Percentiles rank a stretch among this genome's conserved stretches.
phyloP scores from a whole-genome alignment of 352 stramenopile species.

The Phytophthora crassamura region DNA sequence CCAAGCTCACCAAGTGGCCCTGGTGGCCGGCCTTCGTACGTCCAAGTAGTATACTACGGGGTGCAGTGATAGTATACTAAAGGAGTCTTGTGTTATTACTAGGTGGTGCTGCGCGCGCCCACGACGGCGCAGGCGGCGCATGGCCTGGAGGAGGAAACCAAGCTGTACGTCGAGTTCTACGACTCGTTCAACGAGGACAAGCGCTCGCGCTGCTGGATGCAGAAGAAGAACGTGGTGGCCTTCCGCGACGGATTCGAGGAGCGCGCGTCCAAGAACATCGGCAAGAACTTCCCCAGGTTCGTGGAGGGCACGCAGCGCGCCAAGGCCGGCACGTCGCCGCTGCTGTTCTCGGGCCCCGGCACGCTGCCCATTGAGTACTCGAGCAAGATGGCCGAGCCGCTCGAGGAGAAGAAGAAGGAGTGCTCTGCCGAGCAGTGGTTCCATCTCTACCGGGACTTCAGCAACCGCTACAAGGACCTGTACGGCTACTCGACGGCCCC shows the following conservation, averaged over 20 bases:
- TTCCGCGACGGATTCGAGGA: constrained; percentile 83
- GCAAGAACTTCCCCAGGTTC: constrained; percentile 81
- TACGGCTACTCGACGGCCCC: constrained; percentile 48
- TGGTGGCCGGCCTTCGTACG: constrained; percentile 84
- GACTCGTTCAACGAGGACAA: constrained; percentile 80
- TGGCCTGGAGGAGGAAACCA: constrained; percentile 70
- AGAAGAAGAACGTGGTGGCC: constrained; percentile 78
- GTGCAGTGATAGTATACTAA: constrained; percentile 8
- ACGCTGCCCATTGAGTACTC: constrained; percentile 85
- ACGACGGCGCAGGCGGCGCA: constrained; percentile 59
- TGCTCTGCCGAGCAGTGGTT: constrained; percentile 63
- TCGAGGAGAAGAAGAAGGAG: constrained; percentile 56
- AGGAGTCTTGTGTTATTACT: background rate
- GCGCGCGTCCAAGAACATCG: constrained; percentile 78
- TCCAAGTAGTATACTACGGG: constrained; percentile 11
- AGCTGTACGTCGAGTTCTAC: constrained; percentile 87
- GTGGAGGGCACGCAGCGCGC: constrained; percentile 78
- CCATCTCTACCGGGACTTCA: constrained; percentile 75
- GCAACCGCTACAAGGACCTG: constrained; percentile 56
- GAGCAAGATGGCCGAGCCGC: constrained; percentile 64
- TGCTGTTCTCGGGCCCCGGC: constrained; percentile 69
- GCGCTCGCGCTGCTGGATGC: constrained; percentile 84
- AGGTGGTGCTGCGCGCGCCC: constrained; percentile 77
- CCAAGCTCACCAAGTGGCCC: constrained; percentile 84
- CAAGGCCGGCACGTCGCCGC: constrained; percentile 63